These are phyloP conservation scores for Ogataea paraovalis DNA, from an alignment of 805 yeast species.

Conservation along the genomic window DNA sequence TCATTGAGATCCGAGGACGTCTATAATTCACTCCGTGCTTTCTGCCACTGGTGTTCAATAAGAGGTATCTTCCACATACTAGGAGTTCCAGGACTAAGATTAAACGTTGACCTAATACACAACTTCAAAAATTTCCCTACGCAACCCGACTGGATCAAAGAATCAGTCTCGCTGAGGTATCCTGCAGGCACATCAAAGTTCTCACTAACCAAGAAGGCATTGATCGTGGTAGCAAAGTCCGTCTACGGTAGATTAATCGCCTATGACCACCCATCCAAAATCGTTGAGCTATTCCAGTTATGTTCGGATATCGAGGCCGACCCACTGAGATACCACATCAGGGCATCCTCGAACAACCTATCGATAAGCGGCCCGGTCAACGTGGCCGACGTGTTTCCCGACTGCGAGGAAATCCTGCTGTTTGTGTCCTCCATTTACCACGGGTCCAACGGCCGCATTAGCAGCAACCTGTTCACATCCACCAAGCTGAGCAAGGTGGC, in stretches of 20 bases:
- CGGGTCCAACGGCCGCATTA: constrained; percentile 19
- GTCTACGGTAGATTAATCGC: constrained; percentile 36
- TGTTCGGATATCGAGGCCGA: constrained; percentile 44
- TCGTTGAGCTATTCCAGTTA: constrained; percentile 34
- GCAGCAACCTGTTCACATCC: constrained; percentile 12
- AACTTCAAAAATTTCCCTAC: constrained; percentile 40
- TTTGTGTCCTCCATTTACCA: constrained; percentile 21
- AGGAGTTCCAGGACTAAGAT: constrained; percentile 35
- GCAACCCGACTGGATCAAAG: constrained; percentile 37
- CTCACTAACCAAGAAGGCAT: constrained; percentile 37
- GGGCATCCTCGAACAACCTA: constrained; percentile 25
- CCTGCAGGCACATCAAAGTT: constrained; percentile 53
- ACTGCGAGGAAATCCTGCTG: constrained; percentile 11
- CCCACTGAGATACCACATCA: constrained; percentile 46
- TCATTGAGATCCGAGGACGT: constrained; percentile 37
- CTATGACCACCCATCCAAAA: constrained; percentile 28
- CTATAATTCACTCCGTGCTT: constrained; percentile 44
- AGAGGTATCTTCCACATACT: constrained; percentile 43
- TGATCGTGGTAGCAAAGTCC: constrained; percentile 35
- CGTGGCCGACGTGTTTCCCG: constrained; percentile 10
- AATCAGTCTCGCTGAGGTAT: constrained; percentile 39
- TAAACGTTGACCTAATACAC: constrained; percentile 28
- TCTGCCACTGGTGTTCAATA: constrained; percentile 53
- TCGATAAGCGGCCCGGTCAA: constrained; percentile 16
- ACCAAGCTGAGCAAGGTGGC: constrained; percentile 19